Evolutionary conservation across 139 green algal species (phyloP), one percentile per base, ranked within the genome.

Genomic region (Deuterostichococcus epilithicus): DNA sequence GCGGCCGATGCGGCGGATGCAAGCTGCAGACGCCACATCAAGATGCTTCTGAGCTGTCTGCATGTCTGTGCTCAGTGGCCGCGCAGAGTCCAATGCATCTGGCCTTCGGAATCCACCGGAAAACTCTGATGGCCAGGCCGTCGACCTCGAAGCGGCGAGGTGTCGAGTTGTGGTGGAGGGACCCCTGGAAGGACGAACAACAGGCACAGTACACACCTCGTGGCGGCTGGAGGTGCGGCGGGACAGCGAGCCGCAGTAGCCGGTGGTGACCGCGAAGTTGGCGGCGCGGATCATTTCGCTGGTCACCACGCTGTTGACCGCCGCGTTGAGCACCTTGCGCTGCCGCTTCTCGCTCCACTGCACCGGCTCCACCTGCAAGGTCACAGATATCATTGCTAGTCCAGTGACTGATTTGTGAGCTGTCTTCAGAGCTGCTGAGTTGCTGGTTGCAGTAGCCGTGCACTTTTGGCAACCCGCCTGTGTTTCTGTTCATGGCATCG

Each of bases 251-350:
- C 80, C 80, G 3, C 69, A 28, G 33, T 73, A 85, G 34, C 81
- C 81, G 22, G 70, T 47, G 10, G 52, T 36, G 26, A 85, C 18
- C 20, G 73, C 81, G 0, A 37, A 59, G 6, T 73, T 35, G 1
- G 81, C 81, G 3, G 59, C 70, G 1, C 36, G n/a, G 20, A 73
- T 42, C 77, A 81, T 77, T 6, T 76, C 76, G 35, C 70, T 70
- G 35, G 45, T 69, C 15, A 81, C 58, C 28, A 37, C 18, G 36
- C 66, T 76, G 36, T 32, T 30, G 28, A 91, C 30, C 0, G 82
- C 86, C 5, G 75, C 73, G 39, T 83, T 79, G 4, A 92, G 45
- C 42, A 92, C 84, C 15, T 65, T 38, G 45, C 86, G 82, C 32
- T 78, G 63, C 0, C 72, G 75, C 32, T 75, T 33, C 18, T 45